Conservation (phyloP, 176 grass and related monocot genomes). For the Triticum timopheevii region DNA sequence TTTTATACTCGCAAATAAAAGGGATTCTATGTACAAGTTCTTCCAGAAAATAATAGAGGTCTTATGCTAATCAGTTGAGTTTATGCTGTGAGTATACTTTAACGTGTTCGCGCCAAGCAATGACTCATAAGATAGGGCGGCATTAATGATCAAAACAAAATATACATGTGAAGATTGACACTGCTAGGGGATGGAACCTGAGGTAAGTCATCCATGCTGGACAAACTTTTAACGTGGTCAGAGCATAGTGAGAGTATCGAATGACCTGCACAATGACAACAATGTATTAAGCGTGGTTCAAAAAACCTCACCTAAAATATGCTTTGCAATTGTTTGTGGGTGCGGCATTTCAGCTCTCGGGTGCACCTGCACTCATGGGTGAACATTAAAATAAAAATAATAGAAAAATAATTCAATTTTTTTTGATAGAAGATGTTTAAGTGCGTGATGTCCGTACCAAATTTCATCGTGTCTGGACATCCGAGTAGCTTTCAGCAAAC, state of each 20-base stretch:
- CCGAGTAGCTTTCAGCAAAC: no score
- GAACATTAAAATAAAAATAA: no score
- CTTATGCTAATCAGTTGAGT: not conserved
- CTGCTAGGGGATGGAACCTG: conserved; percentile 48
- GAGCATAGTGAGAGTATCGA: conserved; percentile 85
- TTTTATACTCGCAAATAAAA: not conserved
- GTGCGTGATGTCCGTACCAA: no score
- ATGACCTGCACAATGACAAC: conserved; percentile 55
- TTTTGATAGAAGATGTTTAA: no score
- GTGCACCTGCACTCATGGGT: no score
- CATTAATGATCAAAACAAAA: not conserved
- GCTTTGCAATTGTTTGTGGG: no score
- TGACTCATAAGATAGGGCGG: not conserved
- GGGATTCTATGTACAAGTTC: not conserved
- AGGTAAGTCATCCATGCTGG: conserved; percentile 71
- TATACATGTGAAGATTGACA: not conserved
- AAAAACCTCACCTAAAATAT: not conserved
- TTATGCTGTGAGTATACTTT: not conserved
- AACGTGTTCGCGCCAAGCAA: not conserved
- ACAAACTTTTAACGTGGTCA: conserved; percentile 59
- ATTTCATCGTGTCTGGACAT: no score
- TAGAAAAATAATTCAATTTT: no score
- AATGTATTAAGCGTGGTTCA: not conserved
- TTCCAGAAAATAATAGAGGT: not conserved
- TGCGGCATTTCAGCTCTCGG: no score